These are phyloP conservation scores for Ophiostoma sp. DNA, from an alignment of 2,329 filamentous ascomycete genomes.

Conservation along the genomic window DNA sequence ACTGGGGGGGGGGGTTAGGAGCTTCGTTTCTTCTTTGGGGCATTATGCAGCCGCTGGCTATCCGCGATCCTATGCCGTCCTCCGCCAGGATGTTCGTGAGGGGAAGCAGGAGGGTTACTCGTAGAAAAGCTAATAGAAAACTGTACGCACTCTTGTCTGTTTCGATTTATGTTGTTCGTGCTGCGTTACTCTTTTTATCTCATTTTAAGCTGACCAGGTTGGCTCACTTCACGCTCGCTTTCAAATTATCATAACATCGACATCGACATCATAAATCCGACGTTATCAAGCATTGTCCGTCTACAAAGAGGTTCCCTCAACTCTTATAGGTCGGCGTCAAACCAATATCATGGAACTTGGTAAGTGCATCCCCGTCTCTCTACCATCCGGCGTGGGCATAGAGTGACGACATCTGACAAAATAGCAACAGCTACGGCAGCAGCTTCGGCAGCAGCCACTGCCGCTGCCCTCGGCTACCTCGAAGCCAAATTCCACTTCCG, in stretches of 20 bases:
- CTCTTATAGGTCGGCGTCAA: too few relatives aligned
- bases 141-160: too few relatives aligned
- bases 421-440: constrained; percentile 24
- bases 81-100: neutral
- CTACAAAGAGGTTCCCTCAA: too few relatives aligned
- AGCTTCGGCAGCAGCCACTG: constrained; percentile 28
- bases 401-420: neutral
- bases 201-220: too few relatives aligned
- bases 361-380: neutral
- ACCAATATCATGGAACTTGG: neutral
- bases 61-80: neutral
- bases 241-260: too few relatives aligned
- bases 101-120: neutral
- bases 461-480: constrained; percentile 49
- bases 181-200: too few relatives aligned
- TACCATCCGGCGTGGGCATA: neutral
- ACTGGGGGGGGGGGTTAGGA: neutral
- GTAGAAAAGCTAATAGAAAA: neutral
- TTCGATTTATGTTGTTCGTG: too few relatives aligned
- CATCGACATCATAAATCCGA: too few relatives aligned
- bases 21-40: constrained; percentile 5
- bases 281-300: too few relatives aligned
- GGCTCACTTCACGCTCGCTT: too few relatives aligned
- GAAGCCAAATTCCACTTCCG: constrained; percentile 64
- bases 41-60: constrained; percentile 3